phyloP scores from a whole-genome alignment of 1,284 basidiomycete genomes.

The Ustilago loliicola region DNA sequence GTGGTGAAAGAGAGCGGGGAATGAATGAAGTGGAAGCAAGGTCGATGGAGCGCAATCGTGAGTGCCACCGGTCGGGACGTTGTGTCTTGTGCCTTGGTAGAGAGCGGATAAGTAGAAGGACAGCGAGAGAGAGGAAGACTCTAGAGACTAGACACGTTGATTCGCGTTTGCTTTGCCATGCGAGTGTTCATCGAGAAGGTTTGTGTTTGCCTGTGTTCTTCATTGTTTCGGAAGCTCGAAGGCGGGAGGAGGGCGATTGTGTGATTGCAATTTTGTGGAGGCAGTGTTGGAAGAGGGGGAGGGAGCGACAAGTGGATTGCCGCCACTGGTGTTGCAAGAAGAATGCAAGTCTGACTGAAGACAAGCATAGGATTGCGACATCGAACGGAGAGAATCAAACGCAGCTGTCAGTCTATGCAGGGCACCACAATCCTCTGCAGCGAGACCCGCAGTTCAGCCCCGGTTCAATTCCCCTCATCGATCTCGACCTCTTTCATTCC shows the following conservation, averaged over 20 bases:
- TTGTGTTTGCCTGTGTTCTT: neutral
- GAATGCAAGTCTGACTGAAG: slow-evolving; percentile 45
- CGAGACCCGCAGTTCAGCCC: neutral
- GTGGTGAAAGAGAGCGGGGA: slow-evolving; percentile 23
- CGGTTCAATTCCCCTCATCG: no score
- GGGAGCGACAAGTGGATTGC: neutral
- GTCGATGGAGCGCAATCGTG: no score
- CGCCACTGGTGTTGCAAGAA: slow-evolving; percentile 14
- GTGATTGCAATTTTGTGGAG: neutral
- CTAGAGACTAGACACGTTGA: no score
- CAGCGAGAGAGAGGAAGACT: neutral
- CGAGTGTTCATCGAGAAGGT: neutral
- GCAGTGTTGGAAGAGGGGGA: neutral
- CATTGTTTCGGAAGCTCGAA: neutral
- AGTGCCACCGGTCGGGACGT: no score
- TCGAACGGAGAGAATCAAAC: slow-evolving; percentile 24
- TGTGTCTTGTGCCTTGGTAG: no score
- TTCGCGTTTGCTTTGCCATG: neutral
- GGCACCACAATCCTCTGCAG: neutral
- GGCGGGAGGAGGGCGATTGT: neutral
- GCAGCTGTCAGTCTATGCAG: slow-evolving; percentile 38
- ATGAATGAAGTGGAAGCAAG: neutral
- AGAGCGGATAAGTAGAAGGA: no score
- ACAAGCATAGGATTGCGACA: slow-evolving; percentile 40
- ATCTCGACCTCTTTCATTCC: no score